Evolutionary conservation across 164 flowering plant species (phyloP).

Genomic region (Hamamelis virginiana): DNA sequence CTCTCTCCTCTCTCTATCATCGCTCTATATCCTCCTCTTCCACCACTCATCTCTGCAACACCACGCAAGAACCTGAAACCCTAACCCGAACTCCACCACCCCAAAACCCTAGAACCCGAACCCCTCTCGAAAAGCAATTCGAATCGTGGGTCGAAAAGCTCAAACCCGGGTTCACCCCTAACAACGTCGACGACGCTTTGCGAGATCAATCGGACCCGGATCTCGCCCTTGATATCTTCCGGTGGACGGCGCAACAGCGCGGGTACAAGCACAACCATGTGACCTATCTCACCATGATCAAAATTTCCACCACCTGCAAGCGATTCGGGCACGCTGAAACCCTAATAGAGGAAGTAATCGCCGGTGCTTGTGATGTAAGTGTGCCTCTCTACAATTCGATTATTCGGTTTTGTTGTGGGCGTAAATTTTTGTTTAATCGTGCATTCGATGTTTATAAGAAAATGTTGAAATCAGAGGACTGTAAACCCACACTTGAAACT

Average conservation of each 20-base stretch:
- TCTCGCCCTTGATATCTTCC: conserved; percentile 86
- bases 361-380: conserved; percentile 65
- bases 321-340: conserved; percentile 55
- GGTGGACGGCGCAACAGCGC: conserved; percentile 82
- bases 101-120: conserved; percentile 36
- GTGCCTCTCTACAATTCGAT: conserved; percentile 61
- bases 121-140: conserved; percentile 78
- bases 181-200: conserved; percentile 65
- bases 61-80: too few species aligned
- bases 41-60: too few species aligned
- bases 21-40: too few species aligned
- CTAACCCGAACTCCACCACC: conserved; percentile 2
- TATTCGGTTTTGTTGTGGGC: conserved; percentile 56
- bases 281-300: conserved; percentile 66
- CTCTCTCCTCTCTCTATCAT: too few species aligned
- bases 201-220: conserved; percentile 78
- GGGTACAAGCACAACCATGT: conserved; percentile 59
- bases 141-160: conserved; percentile 69
- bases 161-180: conserved; percentile 71
- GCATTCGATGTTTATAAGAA: conserved; percentile 79
- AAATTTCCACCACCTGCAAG: conserved; percentile 33
- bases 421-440: conserved; percentile 54
- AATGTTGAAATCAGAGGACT: conserved; percentile 53
- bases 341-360: conserved; percentile 71
- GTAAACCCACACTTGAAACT: conserved; percentile 71